Evolutionary conservation across 176 grass and related monocot genomes (phyloP).

Genomic region (Paspalum vaginatum): DNA sequence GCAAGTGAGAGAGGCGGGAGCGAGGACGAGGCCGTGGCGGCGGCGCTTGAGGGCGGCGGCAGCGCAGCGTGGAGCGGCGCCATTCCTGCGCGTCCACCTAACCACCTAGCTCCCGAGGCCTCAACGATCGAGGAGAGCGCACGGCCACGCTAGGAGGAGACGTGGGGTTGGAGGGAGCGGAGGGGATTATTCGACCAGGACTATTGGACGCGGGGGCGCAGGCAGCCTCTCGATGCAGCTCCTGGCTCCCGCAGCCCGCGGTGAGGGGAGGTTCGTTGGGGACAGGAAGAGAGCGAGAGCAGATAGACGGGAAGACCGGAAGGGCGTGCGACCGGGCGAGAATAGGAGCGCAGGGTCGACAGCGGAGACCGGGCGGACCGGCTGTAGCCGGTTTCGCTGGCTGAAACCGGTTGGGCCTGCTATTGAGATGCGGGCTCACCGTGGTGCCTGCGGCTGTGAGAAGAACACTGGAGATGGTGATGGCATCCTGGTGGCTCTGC

Average conservation of each 20-base stretch:
- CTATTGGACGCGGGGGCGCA: constrained; percentile 51
- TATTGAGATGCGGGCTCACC: constrained; percentile 93
- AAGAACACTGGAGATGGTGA: constrained; percentile 95
- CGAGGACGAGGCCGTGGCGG: background rate
- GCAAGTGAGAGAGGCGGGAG: background rate
- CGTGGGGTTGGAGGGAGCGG: constrained; percentile 27
- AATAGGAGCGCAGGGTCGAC: too few species aligned
- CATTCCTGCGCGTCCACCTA: constrained; percentile 29
- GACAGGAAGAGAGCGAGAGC: too few species aligned
- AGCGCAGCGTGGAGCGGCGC: constrained; percentile 48
- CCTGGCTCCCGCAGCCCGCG: constrained; percentile 24
- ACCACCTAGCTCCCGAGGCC: too few species aligned
- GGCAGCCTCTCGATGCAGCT: constrained; percentile 53
- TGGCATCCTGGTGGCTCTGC: constrained; percentile 90
- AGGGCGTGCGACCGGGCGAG: too few species aligned
- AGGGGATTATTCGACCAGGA: constrained; percentile 46
- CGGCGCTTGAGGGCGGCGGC: constrained; percentile 24
- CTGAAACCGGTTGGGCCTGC: too few species aligned
- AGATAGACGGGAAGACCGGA: too few species aligned
- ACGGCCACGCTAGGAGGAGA: background rate
- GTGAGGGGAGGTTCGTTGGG: too few species aligned
- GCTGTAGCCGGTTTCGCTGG: too few species aligned
- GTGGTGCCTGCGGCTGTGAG: constrained; percentile 94
- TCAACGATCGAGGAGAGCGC: background rate
- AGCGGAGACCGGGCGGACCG: too few species aligned